These are phyloP conservation scores for Plectosphaerella cucumerina DNA, from an alignment of 2,329 filamentous ascomycete genomes.

Conservation along the genomic window DNA sequence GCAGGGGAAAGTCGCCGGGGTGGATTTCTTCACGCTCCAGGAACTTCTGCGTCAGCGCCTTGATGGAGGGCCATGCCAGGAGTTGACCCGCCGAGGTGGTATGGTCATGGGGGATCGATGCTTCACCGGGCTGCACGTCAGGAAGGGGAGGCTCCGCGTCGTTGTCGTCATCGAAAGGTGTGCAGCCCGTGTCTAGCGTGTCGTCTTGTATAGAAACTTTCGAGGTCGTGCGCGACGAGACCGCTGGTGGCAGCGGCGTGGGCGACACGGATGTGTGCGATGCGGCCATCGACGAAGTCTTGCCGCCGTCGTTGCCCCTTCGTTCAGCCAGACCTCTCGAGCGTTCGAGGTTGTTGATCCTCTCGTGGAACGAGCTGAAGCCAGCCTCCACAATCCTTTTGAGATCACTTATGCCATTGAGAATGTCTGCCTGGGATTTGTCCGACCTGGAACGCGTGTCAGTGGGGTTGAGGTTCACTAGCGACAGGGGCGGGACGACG, in stretches of 20 bases:
- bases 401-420: constrained; percentile 44
- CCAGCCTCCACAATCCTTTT: constrained; percentile 13
- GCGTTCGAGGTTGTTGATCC: constrained; percentile 4
- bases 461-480: too few species aligned
- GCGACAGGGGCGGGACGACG: constrained; percentile 25
- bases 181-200: constrained; percentile 1
- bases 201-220: not conserved
- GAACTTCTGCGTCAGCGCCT: constrained; percentile 52
- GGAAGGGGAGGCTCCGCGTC: constrained; percentile 46
- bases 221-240: not conserved
- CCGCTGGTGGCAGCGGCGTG: too few species aligned
- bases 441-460: constrained; percentile 51
- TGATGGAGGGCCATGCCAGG: constrained; percentile 67
- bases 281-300: not conserved
- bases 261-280: not conserved
- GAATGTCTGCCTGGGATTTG: constrained; percentile 56
- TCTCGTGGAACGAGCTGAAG: constrained; percentile 8
- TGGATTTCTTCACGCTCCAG: constrained; percentile 47
- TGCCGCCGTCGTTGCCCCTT: constrained; percentile 7
- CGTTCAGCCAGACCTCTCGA: not conserved
- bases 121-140: constrained; percentile 51
- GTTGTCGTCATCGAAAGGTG: constrained; percentile 32
- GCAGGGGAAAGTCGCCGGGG: constrained; percentile 70
- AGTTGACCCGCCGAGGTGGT: constrained; percentile 86
- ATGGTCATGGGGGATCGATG: constrained; percentile 78